Evolutionary conservation across 2,329 filamentous ascomycete species (phyloP), one percentile per base, ranked within the genome.

Genomic region (Sporothrix protearum): DNA sequence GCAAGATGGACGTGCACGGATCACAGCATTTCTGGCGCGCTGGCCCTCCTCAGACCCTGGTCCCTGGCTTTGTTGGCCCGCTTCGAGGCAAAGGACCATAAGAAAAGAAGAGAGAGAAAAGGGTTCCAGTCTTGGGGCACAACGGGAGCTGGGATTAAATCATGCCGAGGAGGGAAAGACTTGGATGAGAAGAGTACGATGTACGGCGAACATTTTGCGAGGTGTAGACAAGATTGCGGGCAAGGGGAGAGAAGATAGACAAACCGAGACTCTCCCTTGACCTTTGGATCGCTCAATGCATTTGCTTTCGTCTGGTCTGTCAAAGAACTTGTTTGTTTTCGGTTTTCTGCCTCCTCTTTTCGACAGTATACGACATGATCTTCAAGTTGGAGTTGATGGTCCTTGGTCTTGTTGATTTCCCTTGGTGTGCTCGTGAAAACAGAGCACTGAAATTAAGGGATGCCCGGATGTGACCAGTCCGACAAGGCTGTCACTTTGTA

Each of bases 1-100:
- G 28, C 30, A 28, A 47, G n/a, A 61, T 36, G 76, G 74, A 76
- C 77, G 76, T 77, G 77, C 76, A 73, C 75, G 64, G 70, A 72
- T 59, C 69, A 61, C 70, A 55, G 67, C 71, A 76, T 10, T 73
- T 73, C 70, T 72, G 71, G 73, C 55, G 73, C 70, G 73, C 59
- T 42, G 73, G 70, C 51, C 68, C 69, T 64, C 25, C 74, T 73
- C 70, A 67, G 28, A 71, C 73, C 74, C 75, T 73, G 72, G 74
- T 73, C 73, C 68, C 73, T 75, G 70, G 73, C 68, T 42, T 45
- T 67, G 45, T 67, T 33, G 42, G 47, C 64, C 64, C 33, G 70
- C 55, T 55, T 61, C 51, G 25, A 51, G 10, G 12, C 39, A 42
- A 5, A 42, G 39, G 39, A 42, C 3, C 16, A 19, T 1, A 57